phyloP scores from a whole-genome alignment of 2,329 filamentous ascomycete species.

The Arthrobotrys conoides region DNA sequence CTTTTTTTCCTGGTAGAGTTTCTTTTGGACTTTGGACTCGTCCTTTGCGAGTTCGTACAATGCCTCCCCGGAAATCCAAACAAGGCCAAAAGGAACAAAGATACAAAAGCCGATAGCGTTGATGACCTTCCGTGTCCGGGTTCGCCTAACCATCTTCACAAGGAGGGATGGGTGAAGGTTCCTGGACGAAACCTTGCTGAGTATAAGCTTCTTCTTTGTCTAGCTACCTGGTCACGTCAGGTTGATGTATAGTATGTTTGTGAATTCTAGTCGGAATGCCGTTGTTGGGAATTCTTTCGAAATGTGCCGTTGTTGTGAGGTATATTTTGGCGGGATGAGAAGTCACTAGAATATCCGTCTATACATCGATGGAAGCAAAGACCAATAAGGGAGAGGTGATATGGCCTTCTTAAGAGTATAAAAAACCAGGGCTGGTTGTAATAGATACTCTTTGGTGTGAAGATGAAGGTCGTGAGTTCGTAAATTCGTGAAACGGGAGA shows the following conservation, averaged over 20 bases:
- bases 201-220: neutral
- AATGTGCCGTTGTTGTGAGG: slow-evolving; percentile 25
- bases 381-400: neutral
- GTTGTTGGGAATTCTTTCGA: slow-evolving; percentile 8
- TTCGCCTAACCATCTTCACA: slow-evolving; percentile 52
- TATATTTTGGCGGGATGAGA: slow-evolving; percentile 19
- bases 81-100: slow-evolving; percentile 57
- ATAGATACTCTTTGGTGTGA: slow-evolving; percentile 31
- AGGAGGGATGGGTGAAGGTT: slow-evolving; percentile 11
- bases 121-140: slow-evolving; percentile 59
- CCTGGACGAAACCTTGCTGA: slow-evolving; percentile 32
- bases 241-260: slow-evolving; percentile 3
- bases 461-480: slow-evolving; percentile 1
- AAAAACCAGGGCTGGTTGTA: slow-evolving; percentile 4
- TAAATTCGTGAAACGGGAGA: neutral
- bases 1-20: slow-evolving; percentile 48
- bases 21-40: slow-evolving; percentile 58
- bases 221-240: neutral
- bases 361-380: neutral
- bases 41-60: slow-evolving; percentile 53
- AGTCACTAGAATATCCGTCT: slow-evolving; percentile 16
- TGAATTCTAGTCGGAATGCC: slow-evolving; percentile 14
- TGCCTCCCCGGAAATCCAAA: slow-evolving; percentile 59
- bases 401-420: neutral
- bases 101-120: slow-evolving; percentile 59